These are phyloP conservation scores for Fraxinus xanthoxyloides DNA, from an alignment of 305 asterid genomes.

Conservation along the genomic window DNA sequence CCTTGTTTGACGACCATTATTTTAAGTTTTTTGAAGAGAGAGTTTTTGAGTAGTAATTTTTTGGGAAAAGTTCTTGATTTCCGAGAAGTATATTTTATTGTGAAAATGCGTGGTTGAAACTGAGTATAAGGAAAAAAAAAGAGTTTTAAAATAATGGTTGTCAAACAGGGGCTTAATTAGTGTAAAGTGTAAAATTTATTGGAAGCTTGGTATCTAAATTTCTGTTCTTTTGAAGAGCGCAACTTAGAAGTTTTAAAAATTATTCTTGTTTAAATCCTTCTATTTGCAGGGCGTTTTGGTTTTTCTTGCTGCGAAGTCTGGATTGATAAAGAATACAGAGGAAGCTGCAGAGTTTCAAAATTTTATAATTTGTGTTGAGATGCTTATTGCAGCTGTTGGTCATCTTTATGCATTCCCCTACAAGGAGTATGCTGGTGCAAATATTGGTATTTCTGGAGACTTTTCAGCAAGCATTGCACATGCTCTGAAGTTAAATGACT, in stretches of 20 bases:
- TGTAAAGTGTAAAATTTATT: slow-evolving; percentile 3
- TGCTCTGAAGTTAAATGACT: slow-evolving; percentile 80
- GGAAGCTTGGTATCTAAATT: slow-evolving; percentile 11
- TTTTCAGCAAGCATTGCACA: slow-evolving; percentile 82
- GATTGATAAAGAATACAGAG: slow-evolving; percentile 63
- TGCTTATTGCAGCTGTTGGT: slow-evolving; percentile 93
- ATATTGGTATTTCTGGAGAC: slow-evolving; percentile 67
- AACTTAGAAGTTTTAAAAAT: slow-evolving; percentile 4
- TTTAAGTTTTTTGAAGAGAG: not conserved
- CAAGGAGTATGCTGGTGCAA: slow-evolving; percentile 96
- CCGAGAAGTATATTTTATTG: not conserved
- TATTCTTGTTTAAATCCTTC: slow-evolving; percentile 14
- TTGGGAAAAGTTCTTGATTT: not conserved
- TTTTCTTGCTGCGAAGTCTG: slow-evolving; percentile 90
- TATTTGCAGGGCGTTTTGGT: slow-evolving; percentile 81
- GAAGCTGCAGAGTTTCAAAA: slow-evolving; percentile 95
- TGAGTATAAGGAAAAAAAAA: not conserved
- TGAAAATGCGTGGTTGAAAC: not conserved
- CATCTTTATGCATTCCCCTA: slow-evolving; percentile 95
- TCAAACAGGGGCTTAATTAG: not conserved
- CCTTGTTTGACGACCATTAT: not conserved
- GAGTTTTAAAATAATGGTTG: not conserved
- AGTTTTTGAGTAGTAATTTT: not conserved
- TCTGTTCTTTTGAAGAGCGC: slow-evolving; percentile 8
- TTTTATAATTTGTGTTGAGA: slow-evolving; percentile 87